Evolutionary conservation across 2,329 filamentous ascomycete genomes (phyloP).

Genomic region (Talaromyces pinophilus): DNA sequence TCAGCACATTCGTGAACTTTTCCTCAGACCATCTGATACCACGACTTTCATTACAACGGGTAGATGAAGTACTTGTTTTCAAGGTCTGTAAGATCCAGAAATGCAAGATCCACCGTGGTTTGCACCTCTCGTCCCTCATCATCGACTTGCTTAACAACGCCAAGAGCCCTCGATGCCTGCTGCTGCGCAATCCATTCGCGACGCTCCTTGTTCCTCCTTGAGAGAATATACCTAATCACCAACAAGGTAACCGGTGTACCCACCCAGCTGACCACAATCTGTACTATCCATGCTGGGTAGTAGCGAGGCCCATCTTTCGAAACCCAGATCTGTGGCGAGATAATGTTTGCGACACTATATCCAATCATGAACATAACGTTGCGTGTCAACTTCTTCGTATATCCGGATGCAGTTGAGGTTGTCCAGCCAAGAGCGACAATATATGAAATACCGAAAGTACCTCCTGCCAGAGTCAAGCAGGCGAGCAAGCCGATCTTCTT

Average conservation of each 20-base stretch:
- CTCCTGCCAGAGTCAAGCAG: conserved; percentile 35
- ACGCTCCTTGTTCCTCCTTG: conserved; percentile 10
- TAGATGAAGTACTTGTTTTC: conserved; percentile 21
- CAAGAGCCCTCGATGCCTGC: neutral
- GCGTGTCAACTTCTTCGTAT: conserved; percentile 19
- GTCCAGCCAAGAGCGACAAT: conserved; percentile 19
- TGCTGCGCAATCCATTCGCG: conserved; percentile 12
- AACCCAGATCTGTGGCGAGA: conserved; percentile 20
- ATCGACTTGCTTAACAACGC: conserved; percentile 13
- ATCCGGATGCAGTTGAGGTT: conserved; percentile 8
- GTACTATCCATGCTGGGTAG: conserved; percentile 17
- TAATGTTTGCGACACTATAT: conserved; percentile 16
- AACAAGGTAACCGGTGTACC: conserved; percentile 1
- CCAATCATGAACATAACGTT: conserved; percentile 21
- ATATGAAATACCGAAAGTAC: conserved; percentile 20
- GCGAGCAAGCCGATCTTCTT: conserved; percentile 34
- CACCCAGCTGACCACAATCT: conserved; percentile 25
- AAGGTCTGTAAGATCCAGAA: conserved; percentile 13
- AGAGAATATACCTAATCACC: conserved; percentile 8
- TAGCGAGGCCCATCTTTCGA: conserved; percentile 11
- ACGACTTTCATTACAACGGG: neutral
- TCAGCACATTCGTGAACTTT: neutral
- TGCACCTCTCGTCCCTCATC: conserved; percentile 13
- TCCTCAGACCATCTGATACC: neutral
- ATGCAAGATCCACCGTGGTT: conserved; percentile 4